Evolutionary conservation across 371 early-diverging fungal species (phyloP).

Genomic region (Rhizopus arrhizus): DNA sequence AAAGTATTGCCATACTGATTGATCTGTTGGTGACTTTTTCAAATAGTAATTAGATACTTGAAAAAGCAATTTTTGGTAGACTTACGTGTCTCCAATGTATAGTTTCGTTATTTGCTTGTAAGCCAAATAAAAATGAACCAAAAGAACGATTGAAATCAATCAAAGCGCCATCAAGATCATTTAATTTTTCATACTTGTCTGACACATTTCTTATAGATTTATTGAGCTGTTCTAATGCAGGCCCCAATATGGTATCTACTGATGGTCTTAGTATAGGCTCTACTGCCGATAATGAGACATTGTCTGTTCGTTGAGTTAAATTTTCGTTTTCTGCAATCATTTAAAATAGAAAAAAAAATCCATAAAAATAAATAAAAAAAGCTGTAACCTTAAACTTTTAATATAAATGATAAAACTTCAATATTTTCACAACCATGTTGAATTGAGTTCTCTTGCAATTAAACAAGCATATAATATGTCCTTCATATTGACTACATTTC

Average conservation of each 20-base stretch:
- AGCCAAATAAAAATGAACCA: constrained; percentile 36
- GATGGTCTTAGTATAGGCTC: background rate
- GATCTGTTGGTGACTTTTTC: background rate
- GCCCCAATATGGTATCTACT: background rate
- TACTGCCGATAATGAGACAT: background rate
- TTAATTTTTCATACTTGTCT: constrained; percentile 25
- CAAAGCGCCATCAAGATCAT: constrained; percentile 28
- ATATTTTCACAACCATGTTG: too few species aligned
- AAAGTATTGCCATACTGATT: background rate
- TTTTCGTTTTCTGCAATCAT: background rate
- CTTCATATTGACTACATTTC: too few species aligned
- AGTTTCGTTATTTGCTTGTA: constrained; percentile 30
- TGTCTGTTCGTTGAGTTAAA: background rate
- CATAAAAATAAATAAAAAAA: too few species aligned
- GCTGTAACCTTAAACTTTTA: too few species aligned
- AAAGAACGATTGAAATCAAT: constrained; percentile 38
- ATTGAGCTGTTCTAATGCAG: background rate
- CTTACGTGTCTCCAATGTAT: constrained; percentile 31
- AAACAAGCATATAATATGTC: too few species aligned
- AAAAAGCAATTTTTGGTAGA: background rate
- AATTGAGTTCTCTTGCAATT: too few species aligned
- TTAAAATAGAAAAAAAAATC: too few species aligned
- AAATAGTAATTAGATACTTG: background rate
- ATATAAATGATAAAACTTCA: too few species aligned
- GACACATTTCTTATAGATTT: constrained; percentile 6